phyloP scores from a whole-genome alignment of 371 early-diverging fungal species.

The Cokeromyces recurvatus region DNA sequence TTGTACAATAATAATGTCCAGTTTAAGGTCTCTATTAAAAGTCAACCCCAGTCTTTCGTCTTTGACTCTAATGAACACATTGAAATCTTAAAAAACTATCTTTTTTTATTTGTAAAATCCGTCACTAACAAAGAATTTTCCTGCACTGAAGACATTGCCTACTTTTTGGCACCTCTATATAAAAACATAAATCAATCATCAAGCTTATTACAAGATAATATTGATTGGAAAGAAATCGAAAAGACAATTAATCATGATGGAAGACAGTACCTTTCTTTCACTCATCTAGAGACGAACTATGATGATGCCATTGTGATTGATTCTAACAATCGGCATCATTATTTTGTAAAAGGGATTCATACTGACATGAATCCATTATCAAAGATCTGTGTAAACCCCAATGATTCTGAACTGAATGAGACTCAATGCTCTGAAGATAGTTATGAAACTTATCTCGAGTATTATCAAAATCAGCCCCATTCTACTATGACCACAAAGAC shows the following conservation, averaged over 20 bases:
- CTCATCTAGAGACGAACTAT: too few relatives aligned
- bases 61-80: too few relatives aligned
- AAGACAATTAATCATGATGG: conserved; percentile 3
- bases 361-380: too few relatives aligned
- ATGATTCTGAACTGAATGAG: conserved; percentile 45
- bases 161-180: conserved; percentile 39
- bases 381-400: too few relatives aligned
- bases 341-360: too few relatives aligned
- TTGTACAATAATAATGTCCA: not conserved
- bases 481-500: conserved; percentile 30
- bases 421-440: too few relatives aligned
- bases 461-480: too few relatives aligned
- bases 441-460: too few relatives aligned
- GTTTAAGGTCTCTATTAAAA: not conserved
- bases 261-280: not conserved
- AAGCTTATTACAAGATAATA: conserved; percentile 6
- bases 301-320: conserved; percentile 50
- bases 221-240: conserved; percentile 58
- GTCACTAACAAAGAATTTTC: conserved; percentile 32
- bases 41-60: not conserved
- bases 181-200: conserved; percentile 2
- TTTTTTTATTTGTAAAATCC: not conserved
- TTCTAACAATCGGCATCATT: too few relatives aligned
- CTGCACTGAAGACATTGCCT: conserved; percentile 46
- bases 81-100: not conserved